phyloP scores from a whole-genome alignment of 225 moss, liverwort and hornwort genomes.

The Pleurozium schreberi region DNA sequence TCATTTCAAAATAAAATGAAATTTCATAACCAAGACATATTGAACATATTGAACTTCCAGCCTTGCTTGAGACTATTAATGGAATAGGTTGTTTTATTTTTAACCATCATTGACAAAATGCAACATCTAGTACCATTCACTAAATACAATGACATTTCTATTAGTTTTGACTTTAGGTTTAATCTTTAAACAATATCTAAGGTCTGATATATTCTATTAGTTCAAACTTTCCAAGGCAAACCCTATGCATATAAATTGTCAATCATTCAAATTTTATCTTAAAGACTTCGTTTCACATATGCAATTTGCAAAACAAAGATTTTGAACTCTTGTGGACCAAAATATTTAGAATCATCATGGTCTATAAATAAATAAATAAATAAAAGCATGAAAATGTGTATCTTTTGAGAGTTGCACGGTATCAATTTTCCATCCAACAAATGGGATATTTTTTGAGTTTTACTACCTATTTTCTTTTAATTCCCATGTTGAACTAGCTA shows the following conservation, averaged over 20 bases:
- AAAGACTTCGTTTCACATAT: too few species aligned
- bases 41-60: neutral
- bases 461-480: too few species aligned
- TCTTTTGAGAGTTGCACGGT: neutral
- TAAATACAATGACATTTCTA: neutral
- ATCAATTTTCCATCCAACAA: neutral
- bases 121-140: too few species aligned
- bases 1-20: neutral
- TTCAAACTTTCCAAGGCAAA: neutral
- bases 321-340: neutral
- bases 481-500: too few species aligned
- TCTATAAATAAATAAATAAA: neutral
- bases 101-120: neutral
- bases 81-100: neutral
- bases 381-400: neutral
- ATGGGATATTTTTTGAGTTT: too few species aligned
- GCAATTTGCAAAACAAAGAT: neutral
- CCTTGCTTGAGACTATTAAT: neutral
- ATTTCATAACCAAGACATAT: neutral
- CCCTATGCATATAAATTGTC: rapidly evolving
- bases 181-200: neutral
- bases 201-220: neutral
- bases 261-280: neutral
- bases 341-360: too few species aligned
- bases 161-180: neutral